These are phyloP conservation scores for Jamesozyma gamospora DNA, from an alignment of 805 yeast genomes.

Conservation along the genomic window DNA sequence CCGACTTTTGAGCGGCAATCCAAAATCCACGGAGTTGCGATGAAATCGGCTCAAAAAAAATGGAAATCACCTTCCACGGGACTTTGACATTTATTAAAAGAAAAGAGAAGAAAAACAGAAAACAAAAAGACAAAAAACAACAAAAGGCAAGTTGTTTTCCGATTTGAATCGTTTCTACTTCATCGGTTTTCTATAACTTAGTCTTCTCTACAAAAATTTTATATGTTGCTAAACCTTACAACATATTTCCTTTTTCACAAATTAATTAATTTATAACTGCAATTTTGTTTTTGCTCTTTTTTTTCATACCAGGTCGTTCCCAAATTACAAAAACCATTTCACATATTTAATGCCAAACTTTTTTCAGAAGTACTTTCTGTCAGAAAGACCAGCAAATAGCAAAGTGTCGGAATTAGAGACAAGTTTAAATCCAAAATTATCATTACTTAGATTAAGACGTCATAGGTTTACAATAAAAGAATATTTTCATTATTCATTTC, in stretches of 20 bases:
- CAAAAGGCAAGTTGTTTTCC: too few species aligned
- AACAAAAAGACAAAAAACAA: not conserved
- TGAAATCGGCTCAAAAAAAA: too few species aligned
- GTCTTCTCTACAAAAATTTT: too few species aligned
- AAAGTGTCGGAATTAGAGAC: slow-evolving; percentile 36
- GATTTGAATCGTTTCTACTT: too few species aligned
- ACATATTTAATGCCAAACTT: slow-evolving; percentile 21
- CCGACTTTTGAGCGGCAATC: too few species aligned
- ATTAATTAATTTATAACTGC: too few species aligned
- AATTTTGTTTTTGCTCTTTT: too few species aligned
- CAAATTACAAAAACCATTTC: too few species aligned
- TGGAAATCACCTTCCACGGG: not conserved
- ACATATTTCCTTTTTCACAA: too few species aligned
- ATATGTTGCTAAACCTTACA: too few species aligned
- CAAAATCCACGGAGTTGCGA: not conserved
- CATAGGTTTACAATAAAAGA: slow-evolving; percentile 41
- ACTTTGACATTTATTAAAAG: not conserved
- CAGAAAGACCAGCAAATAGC: slow-evolving; percentile 42
- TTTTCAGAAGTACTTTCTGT: slow-evolving; percentile 43
- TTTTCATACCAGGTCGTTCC: too few species aligned
- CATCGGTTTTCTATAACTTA: too few species aligned
- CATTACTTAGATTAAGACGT: slow-evolving; percentile 34
- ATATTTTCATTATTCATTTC: slow-evolving; percentile 40
- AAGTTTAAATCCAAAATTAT: slow-evolving; percentile 36
- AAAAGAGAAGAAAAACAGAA: not conserved